A percentile compares a stretch with the other conserved stretches of the same genome.
Evolutionary conservation across 495 filamentous ascomycete genomes (phyloP).

Genomic region (Penicillium psychrofluorescens): DNA sequence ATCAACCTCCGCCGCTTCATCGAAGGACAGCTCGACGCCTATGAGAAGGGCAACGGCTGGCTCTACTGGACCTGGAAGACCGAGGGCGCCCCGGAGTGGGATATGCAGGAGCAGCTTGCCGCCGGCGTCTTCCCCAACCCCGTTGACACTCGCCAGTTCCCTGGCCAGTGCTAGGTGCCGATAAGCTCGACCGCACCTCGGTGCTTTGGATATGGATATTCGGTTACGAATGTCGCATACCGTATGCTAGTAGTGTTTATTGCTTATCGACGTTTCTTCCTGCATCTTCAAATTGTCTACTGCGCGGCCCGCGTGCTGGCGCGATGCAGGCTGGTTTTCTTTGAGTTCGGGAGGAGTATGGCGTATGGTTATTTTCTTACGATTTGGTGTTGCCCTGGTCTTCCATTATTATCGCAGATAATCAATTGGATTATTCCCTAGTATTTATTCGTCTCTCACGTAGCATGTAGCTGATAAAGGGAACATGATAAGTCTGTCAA

Average conservation of each 20-base stretch:
- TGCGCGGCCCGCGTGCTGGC: background rate
- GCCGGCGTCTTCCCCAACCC: constrained; percentile 58
- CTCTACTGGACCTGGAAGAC: constrained; percentile 83
- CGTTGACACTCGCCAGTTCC: constrained; percentile 40
- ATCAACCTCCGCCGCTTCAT: constrained; percentile 54
- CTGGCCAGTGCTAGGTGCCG: constrained; percentile 30
- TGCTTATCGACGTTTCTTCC: background rate
- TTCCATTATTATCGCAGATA: no score
- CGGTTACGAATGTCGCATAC: no score
- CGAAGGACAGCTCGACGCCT: constrained; percentile 69
- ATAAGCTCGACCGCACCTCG: background rate
- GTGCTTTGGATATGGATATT: no score
- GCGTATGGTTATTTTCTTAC: no score
- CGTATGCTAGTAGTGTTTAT: background rate
- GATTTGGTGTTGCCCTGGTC: no score
- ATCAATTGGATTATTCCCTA: no score
- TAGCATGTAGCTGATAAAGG: background rate
- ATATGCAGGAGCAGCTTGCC: constrained; percentile 59
- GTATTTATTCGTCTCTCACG: no score
- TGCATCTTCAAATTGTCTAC: background rate
- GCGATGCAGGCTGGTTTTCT: no score
- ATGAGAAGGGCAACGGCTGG: constrained; percentile 63
- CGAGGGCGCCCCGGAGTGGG: constrained; percentile 84
- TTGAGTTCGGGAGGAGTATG: no score
- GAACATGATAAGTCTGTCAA: background rate